phyloP scores from a whole-genome alignment of 139 green algal genomes.

The Chlamydomonas schloesseri region DNA sequence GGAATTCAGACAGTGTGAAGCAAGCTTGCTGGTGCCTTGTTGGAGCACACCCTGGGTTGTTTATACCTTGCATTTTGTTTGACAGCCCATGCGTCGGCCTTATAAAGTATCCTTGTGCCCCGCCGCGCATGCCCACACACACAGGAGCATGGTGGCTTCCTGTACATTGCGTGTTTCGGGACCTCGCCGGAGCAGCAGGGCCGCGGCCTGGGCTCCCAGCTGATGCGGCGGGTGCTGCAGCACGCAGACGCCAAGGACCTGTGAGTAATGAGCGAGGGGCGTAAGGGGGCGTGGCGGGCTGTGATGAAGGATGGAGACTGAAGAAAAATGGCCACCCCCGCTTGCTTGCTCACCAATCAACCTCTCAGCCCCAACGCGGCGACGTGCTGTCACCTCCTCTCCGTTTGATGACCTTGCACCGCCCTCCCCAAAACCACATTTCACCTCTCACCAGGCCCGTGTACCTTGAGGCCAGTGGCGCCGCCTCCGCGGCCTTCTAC shows the following conservation, averaged over 20 bases:
- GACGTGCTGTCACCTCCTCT: neutral
- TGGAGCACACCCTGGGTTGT: too few relatives aligned
- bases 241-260: neutral
- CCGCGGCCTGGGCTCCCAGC: slow-evolving; percentile 8
- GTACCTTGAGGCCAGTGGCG: slow-evolving; percentile 20
- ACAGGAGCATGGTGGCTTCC: slow-evolving; percentile 33
- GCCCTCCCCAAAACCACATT: too few relatives aligned
- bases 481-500: slow-evolving; percentile 12
- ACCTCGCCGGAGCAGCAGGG: slow-evolving; percentile 12
- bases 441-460: neutral
- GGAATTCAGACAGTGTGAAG: too few relatives aligned
- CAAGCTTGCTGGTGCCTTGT: too few relatives aligned
- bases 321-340: too few relatives aligned
- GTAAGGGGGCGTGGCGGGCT: too few relatives aligned
- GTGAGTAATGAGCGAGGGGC: neutral
- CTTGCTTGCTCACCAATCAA: too few relatives aligned
- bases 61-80: neutral
- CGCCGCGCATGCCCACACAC: neutral
- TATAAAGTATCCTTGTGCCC: too few relatives aligned
- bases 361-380: neutral
- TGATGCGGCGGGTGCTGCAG: slow-evolving; percentile 12
- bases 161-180: slow-evolving; percentile 33
- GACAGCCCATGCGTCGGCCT: too few relatives aligned
- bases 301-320: too few relatives aligned
- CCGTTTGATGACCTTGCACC: too few relatives aligned